phyloP scores from a whole-genome alignment of 192 early-diverging fungal genomes.

The Backusella liffmaniae region DNA sequence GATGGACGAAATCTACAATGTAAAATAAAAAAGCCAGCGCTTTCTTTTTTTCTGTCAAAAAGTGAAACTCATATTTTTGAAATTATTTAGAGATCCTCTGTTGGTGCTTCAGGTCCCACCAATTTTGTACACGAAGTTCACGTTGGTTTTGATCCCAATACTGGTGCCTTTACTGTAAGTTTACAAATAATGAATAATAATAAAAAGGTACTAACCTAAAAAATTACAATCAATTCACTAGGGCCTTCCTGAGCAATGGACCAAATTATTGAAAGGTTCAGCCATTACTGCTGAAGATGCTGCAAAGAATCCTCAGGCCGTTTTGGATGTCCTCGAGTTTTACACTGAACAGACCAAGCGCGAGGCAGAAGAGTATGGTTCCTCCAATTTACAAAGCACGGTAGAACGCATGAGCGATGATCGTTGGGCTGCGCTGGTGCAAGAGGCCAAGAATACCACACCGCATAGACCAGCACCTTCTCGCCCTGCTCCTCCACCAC shows the following conservation, averaged over 20 bases:
- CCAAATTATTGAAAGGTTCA: conserved; percentile 87
- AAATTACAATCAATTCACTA: neutral
- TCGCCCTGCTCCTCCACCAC: conserved; percentile 35
- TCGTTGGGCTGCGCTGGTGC: conserved; percentile 60
- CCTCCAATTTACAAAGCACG: conserved; percentile 35
- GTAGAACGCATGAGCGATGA: conserved; percentile 43
- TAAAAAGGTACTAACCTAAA: neutral
- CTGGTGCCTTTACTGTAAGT: conserved; percentile 59
- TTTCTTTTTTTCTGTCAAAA: neutral
- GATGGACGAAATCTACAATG: conserved; percentile 98
- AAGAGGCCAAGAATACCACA: conserved; percentile 30
- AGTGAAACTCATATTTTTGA: neutral
- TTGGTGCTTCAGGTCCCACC: conserved; percentile 80
- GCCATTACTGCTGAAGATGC: conserved; percentile 98
- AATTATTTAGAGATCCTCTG: conserved; percentile 59
- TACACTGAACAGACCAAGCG: conserved; percentile 86
- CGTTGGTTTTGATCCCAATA: conserved; percentile 65
- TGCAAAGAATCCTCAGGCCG: conserved; percentile 97
- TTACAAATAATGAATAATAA: neutral
- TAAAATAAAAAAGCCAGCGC: conserved; percentile 18
- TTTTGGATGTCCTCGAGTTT: conserved; percentile 96
- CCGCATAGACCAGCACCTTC: conserved; percentile 6
- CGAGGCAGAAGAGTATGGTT: conserved; percentile 53
- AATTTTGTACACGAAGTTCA: conserved; percentile 89
- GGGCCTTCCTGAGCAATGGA: conserved; percentile 97